phyloP scores from a whole-genome alignment of 805 yeast species.

The Lachancea quebecensis region DNA sequence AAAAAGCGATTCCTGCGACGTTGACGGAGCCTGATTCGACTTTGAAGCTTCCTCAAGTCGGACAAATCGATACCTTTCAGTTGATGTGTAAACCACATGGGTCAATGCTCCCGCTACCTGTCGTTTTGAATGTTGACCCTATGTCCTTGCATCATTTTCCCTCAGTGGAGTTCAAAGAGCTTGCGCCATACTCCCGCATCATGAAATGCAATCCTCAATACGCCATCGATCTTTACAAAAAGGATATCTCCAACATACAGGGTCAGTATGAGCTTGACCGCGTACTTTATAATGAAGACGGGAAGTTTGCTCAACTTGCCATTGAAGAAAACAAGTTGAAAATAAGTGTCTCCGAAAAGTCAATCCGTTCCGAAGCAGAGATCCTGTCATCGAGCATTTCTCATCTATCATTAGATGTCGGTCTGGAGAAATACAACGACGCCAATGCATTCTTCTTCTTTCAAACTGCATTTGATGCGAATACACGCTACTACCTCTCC shows the following conservation, averaged over 20 bases:
- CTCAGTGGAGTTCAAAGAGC: constrained; percentile 36
- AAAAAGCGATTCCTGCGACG: constrained; percentile 61
- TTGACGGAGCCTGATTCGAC: constrained; percentile 42
- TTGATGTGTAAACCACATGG: constrained; percentile 53
- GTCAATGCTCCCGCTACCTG: constrained; percentile 43
- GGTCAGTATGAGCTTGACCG: constrained; percentile 51
- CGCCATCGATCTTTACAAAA: constrained; percentile 45
- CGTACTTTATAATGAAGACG: constrained; percentile 53
- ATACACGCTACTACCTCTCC: constrained; percentile 61
- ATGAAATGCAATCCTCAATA: constrained; percentile 58
- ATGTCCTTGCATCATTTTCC: constrained; percentile 46
- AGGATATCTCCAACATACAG: constrained; percentile 51
- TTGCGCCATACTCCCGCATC: constrained; percentile 54
- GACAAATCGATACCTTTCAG: constrained; percentile 50
- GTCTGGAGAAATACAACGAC: constrained; percentile 29
- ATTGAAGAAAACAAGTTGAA: constrained; percentile 44
- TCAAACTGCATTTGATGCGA: constrained; percentile 66
- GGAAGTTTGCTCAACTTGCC: constrained; percentile 48
- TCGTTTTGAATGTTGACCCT: constrained; percentile 38
- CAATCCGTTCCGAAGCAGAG: background rate
- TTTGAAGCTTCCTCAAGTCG: constrained; percentile 51
- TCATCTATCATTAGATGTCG: constrained; percentile 10
- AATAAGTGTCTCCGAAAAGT: constrained; percentile 33
- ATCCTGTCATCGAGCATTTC: constrained; percentile 1
- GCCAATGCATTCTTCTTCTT: constrained; percentile 58